Base-by-base conservation (phyloP, 73 alveolate species). In the Breviolum minutum region DNA sequence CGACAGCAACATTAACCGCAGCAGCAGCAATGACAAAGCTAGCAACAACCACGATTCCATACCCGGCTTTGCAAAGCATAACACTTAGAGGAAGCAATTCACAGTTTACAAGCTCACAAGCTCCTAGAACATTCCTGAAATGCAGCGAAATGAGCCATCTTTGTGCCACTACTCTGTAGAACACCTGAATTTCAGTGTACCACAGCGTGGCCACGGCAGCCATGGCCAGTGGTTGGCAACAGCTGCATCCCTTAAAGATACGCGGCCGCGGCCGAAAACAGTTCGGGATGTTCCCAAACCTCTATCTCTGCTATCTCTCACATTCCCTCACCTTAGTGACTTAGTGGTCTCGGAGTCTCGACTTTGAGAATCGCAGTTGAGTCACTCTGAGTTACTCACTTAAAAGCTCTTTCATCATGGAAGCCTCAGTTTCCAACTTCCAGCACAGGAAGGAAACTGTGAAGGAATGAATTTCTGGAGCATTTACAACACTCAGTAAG, bases 181-280 rank as follows among this genome's bases (percentile, higher is more conserved):
- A 80, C 88, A 80, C 88, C 24, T 80, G 68, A 29, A 80, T 80
- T 80, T 80, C 88, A 80, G 88, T 27, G 88, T 30, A 29, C 88
- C 54, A n/a, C 68, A 8, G 86, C 62, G 54, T 40, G 54, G 69
- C 88, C 64, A 16, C 87, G 19, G 30, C 88, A 40, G 88, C 88
- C 32, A 80, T 80, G 68, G 88, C 88, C 88, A 80, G 88, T 80
- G 22, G 24, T 80, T 80, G 22, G 68, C 88, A 22, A 80, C 69
- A 48, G 88, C 88, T 80, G 88, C 88, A 80, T 80, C 88, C 88
- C 88, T 80, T 79, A 29, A 40, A 79, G 88, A 80, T 80, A 80
- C 88, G 88, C 54, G 88, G 88, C 88, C 54, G 54, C 54, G 54
- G 54, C 54, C 54, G 54, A 40, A 40, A 40, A 40, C 54, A 16